phyloP scores from a whole-genome alignment of 441 rosid genomes.

The Populus hybrid region DNA sequence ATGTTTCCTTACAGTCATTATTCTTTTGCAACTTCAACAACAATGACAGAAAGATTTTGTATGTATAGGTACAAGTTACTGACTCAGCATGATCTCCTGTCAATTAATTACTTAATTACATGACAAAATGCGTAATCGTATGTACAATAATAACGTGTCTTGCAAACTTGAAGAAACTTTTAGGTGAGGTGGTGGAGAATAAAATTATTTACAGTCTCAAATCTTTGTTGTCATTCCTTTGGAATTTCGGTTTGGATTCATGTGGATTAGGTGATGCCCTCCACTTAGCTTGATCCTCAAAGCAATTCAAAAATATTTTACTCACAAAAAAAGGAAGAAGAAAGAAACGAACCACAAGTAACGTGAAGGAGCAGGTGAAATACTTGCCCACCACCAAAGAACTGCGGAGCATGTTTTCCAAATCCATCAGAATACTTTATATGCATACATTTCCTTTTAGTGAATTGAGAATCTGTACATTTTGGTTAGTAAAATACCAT shows the following conservation, averaged over 20 bases:
- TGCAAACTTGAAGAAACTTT: constrained; percentile 13
- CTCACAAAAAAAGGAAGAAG: neutral
- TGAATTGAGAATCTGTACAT: neutral
- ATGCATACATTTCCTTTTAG: neutral
- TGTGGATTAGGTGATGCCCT: constrained; percentile 37
- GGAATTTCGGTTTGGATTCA: constrained; percentile 51
- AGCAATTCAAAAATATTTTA: neutral
- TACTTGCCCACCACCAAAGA: neutral
- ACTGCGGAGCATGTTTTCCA: constrained; percentile 15
- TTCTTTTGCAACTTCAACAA: neutral
- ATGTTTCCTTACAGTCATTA: too few species aligned
- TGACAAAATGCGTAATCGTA: neutral
- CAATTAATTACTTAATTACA: neutral
- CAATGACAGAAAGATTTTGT: neutral
- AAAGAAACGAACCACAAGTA: neutral
- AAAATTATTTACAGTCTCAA: constrained; percentile 10
- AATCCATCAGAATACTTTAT: neutral
- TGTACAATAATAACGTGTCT: neutral
- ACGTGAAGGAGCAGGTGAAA: constrained; percentile 22
- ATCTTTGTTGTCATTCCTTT: constrained; percentile 46
- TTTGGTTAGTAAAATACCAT: neutral
- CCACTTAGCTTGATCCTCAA: constrained; percentile 12
- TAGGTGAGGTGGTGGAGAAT: constrained; percentile 31
- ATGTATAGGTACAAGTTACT: neutral
- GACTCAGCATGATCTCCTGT: neutral